Percentiles rank a stretch among this genome's conserved stretches.
Evolutionary conservation across 371 early-diverging fungal species (phyloP).

Genomic region (Mucor velutinosus): DNA sequence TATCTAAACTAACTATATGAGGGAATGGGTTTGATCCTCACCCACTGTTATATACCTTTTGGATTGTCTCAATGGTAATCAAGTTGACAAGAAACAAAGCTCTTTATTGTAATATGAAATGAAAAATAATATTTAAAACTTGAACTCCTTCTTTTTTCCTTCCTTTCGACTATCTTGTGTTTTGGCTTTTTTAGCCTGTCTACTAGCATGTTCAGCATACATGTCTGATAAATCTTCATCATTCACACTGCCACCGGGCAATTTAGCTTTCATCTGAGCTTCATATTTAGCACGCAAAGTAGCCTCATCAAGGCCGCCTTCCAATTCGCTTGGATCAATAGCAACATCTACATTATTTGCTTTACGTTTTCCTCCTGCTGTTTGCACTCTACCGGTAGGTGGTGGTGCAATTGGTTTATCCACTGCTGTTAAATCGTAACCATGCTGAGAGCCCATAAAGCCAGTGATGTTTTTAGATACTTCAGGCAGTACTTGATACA

Average conservation of each 20-base stretch:
- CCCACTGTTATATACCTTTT: no score
- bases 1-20: no score
- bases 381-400: slow-evolving; percentile 15
- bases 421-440: slow-evolving; percentile 76
- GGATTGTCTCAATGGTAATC: no score
- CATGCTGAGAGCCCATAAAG: slow-evolving; percentile 94
- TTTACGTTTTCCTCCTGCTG: slow-evolving; percentile 56
- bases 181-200: slow-evolving; percentile 72
- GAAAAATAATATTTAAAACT: slow-evolving; percentile 53
- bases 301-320: slow-evolving; percentile 69
- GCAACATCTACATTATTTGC: slow-evolving; percentile 68
- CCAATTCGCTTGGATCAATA: slow-evolving; percentile 78
- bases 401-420: slow-evolving; percentile 30
- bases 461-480: slow-evolving; percentile 74
- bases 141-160: slow-evolving; percentile 71
- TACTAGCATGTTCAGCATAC: slow-evolving; percentile 82
- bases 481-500: slow-evolving; percentile 91
- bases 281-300: slow-evolving; percentile 75
- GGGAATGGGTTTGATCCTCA: no score
- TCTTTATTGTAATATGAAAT: background rate
- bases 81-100: background rate
- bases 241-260: slow-evolving; percentile 29
- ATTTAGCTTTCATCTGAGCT: slow-evolving; percentile 57
- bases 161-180: slow-evolving; percentile 59
- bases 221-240: slow-evolving; percentile 84